These are phyloP conservation scores for Nemophila menziesii DNA, from an alignment of 257 asterid genomes.

Conservation along the genomic window DNA sequence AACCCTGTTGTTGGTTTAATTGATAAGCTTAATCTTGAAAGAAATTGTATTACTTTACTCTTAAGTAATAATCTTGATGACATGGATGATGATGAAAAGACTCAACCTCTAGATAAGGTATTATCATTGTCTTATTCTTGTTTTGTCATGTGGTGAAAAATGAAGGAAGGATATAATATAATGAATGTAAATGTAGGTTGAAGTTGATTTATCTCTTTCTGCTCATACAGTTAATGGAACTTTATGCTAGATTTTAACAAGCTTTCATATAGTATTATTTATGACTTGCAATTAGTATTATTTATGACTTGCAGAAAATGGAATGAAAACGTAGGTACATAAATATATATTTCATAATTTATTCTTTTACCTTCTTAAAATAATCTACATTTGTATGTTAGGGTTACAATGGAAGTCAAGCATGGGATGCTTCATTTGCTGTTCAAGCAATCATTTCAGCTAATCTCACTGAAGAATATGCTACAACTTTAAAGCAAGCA, in stretches of 20 bases:
- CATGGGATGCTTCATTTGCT: constrained; percentile 85
- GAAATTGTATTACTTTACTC: constrained; percentile 73
- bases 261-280: too few species aligned
- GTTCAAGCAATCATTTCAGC: constrained; percentile 85
- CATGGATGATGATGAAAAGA: constrained; percentile 95
- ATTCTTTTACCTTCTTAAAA: too few species aligned
- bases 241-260: too few species aligned
- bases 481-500: constrained; percentile 58
- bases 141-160: constrained; percentile 1
- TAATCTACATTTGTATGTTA: constrained; percentile 17
- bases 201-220: constrained; percentile 89
- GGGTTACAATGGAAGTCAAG: constrained; percentile 98
- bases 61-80: constrained; percentile 94
- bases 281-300: too few species aligned
- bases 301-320: constrained; percentile 96
- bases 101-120: constrained; percentile 92
- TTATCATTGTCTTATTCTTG: not conserved
- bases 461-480: constrained; percentile 53
- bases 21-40: constrained; percentile 85
- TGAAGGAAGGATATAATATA: not conserved
- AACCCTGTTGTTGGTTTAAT: constrained; percentile 93
- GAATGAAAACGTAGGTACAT: constrained; percentile 96
- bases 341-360: too few species aligned
- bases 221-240: too few species aligned
- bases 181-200: constrained; percentile 75